phyloP scores from a whole-genome alignment of 1,284 basidiomycete species.

The Leccinum pachyderme region DNA sequence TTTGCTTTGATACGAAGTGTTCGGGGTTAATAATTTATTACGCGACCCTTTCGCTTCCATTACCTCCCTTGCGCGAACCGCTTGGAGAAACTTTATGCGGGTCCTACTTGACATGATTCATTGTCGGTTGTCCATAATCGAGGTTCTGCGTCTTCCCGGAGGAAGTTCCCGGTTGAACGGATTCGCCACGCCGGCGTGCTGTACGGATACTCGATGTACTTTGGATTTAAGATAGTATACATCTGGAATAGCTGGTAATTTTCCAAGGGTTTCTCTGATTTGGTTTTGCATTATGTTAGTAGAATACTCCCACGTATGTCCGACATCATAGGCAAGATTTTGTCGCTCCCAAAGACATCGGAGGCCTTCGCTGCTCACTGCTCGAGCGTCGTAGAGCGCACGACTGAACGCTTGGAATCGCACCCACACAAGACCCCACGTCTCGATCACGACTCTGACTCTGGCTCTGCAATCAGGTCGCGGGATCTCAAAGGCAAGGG shows the following conservation, averaged over 20 bases:
- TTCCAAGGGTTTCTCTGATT: neutral
- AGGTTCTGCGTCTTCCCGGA: neutral
- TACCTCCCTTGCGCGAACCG: neutral
- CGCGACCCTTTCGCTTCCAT: neutral
- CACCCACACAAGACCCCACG: slow-evolving; percentile 67
- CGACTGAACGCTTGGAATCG: slow-evolving; percentile 43
- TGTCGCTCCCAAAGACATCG: slow-evolving; percentile 54
- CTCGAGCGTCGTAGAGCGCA: slow-evolving; percentile 34
- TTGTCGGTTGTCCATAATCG: neutral
- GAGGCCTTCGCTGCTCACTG: slow-evolving; percentile 48
- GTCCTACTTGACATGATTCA: neutral
- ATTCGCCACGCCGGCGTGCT: slow-evolving; percentile 7
- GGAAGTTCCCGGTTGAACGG: neutral
- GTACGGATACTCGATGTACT: neutral
- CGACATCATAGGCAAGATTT: slow-evolving; percentile 33
- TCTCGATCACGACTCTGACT: slow-evolving; percentile 59
- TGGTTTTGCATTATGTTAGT: neutral
- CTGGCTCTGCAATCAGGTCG: slow-evolving; percentile 59
- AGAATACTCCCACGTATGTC: slow-evolving; percentile 17
- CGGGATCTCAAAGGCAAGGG: slow-evolving; percentile 32
- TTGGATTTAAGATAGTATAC: neutral
- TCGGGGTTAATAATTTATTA: neutral
- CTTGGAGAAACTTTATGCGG: neutral
- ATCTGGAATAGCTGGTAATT: neutral
- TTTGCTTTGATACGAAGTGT: slow-evolving; percentile 41